Conservation (phyloP, 2,329 filamentous ascomycete species). For the Aspergillus oerlinghausenensis region DNA sequence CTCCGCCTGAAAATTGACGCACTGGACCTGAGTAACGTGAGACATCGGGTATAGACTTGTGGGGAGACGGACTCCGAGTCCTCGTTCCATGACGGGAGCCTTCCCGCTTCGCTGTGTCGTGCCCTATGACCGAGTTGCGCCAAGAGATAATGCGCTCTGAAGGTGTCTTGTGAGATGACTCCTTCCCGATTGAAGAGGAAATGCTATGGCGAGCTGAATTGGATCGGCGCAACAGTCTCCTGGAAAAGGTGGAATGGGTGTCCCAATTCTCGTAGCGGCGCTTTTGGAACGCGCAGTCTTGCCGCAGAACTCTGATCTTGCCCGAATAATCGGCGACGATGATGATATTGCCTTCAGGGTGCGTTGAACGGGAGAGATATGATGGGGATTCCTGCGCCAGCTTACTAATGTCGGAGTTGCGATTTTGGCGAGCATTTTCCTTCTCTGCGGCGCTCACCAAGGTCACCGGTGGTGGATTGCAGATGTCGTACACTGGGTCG, state of each 20-base stretch:
- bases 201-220: constrained; percentile 54
- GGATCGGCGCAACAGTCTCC: constrained; percentile 54
- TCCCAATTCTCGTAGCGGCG: constrained; percentile 75
- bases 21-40: constrained; percentile 22
- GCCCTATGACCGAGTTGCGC: constrained; percentile 65
- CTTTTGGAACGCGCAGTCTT: constrained; percentile 84
- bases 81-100: constrained; percentile 28
- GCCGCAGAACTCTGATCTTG: constrained; percentile 87
- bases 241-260: constrained; percentile 69
- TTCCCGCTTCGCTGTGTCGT: constrained; percentile 48
- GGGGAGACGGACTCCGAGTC: constrained; percentile 46
- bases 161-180: constrained; percentile 44
- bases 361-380: constrained; percentile 70
- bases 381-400: constrained; percentile 65
- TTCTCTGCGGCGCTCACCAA: constrained; percentile 59
- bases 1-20: constrained; percentile 16
- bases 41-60: constrained; percentile 34
- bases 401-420: constrained; percentile 33
- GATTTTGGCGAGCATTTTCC: constrained; percentile 12
- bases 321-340: constrained; percentile 86
- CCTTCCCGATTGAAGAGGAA: constrained; percentile 43
- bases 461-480: constrained; percentile 87
- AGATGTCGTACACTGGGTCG: constrained; percentile 92
- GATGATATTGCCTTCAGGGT: constrained; percentile 81
- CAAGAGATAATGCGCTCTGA: constrained; percentile 82